Evolutionary conservation across 1,284 basidiomycete species (phyloP).

Genomic region (Ceratobasidium papillatum): DNA sequence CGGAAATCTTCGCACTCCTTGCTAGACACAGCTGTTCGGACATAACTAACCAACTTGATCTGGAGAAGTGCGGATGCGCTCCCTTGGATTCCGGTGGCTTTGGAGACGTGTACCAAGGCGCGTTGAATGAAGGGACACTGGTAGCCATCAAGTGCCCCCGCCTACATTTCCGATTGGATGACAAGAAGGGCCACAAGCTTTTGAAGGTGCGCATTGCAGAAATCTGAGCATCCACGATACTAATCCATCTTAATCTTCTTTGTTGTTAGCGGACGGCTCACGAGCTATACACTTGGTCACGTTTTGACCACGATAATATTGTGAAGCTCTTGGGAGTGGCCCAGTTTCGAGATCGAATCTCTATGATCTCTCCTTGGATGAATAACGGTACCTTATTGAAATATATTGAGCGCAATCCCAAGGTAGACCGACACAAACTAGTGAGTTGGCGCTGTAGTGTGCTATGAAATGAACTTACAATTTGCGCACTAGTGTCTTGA

Average conservation of each 20-base stretch:
- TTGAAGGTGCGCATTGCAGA: too few relatives aligned
- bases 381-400: not conserved
- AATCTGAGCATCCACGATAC: too few relatives aligned
- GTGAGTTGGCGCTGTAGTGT: not conserved
- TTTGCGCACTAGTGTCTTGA: not conserved
- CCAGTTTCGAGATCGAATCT: not conserved
- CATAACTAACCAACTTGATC: not conserved
- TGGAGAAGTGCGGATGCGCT: not conserved
- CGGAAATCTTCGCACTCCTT: not conserved
- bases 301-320: not conserved
- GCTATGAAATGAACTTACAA: not conserved
- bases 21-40: not conserved
- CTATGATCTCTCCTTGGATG: slow-evolving; percentile 23
- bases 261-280: not conserved
- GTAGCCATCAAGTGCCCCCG: slow-evolving; percentile 4
- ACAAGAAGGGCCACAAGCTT: too few relatives aligned
- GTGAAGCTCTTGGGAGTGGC: not conserved
- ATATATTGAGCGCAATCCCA: not conserved
- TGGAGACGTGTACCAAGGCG: not conserved
- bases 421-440: not conserved
- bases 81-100: not conserved
- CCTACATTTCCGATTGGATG: too few relatives aligned
- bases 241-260: too few relatives aligned
- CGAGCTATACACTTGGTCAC: slow-evolving; percentile 11
- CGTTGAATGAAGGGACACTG: not conserved